These are phyloP conservation scores for Juncus inflexus DNA, from an alignment of 176 grass and related monocot genomes.

Conservation along the genomic window DNA sequence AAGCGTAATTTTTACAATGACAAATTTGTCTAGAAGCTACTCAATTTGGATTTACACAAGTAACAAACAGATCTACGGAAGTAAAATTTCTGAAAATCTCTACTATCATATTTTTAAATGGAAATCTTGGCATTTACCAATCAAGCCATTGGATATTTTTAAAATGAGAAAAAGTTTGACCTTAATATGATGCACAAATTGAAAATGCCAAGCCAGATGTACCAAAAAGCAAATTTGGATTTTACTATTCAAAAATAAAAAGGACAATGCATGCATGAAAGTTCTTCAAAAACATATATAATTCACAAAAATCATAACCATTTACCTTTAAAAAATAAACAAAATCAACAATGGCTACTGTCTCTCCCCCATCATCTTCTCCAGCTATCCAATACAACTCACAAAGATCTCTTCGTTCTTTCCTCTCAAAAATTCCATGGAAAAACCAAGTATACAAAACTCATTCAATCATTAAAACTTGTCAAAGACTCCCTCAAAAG, in stretches of 20 bases:
- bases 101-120: too few relatives aligned
- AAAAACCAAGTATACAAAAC: conserved; percentile 15
- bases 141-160: too few relatives aligned
- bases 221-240: not conserved
- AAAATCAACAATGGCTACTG: conserved; percentile 24
- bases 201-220: too few relatives aligned
- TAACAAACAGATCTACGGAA: too few relatives aligned
- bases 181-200: too few relatives aligned
- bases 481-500: conserved; percentile 10
- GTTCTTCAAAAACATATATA: conserved; percentile 9
- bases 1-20: too few relatives aligned
- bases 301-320: not conserved
- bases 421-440: conserved; percentile 13
- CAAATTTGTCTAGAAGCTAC: too few relatives aligned
- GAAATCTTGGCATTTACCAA: too few relatives aligned
- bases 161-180: too few relatives aligned
- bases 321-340: not conserved
- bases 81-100: too few relatives aligned
- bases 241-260: conserved; percentile 8
- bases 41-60: too few relatives aligned
- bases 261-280: conserved; percentile 14
- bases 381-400: conserved; percentile 26
- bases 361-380: conserved; percentile 23
- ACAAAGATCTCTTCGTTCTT: conserved; percentile 13
- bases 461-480: not conserved